phyloP scores from a whole-genome alignment of 2,329 filamentous ascomycete genomes.

The Cladosporium halotolerans region DNA sequence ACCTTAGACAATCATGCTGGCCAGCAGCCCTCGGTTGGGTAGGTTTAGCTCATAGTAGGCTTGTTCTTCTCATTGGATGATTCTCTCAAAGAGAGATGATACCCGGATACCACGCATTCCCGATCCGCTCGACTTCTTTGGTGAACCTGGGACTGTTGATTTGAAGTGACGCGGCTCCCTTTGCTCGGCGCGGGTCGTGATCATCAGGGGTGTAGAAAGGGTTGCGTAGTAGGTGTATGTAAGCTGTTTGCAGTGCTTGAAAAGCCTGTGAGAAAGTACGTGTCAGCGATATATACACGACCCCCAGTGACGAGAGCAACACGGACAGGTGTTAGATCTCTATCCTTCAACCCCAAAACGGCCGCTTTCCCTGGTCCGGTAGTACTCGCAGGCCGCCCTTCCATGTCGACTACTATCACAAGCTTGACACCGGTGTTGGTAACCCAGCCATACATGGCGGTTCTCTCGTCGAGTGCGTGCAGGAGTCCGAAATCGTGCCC shows the following conservation, averaged over 20 bases:
- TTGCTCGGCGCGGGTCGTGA: constrained; percentile 56
- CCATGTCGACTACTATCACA: constrained; percentile 84
- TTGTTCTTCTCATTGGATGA: background rate
- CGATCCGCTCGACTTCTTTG: constrained; percentile 77
- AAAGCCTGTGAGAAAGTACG: constrained; percentile 55
- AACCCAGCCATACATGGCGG: constrained; percentile 92
- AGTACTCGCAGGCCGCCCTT: constrained; percentile 54
- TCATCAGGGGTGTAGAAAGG: constrained; percentile 92
- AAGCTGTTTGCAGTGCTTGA: constrained; percentile 84
- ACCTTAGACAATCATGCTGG: too few relatives aligned
- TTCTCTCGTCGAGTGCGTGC: constrained; percentile 86
- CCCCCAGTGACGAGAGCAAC: background rate
- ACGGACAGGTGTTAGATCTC: constrained; percentile 76
- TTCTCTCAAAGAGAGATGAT: constrained; percentile 50
- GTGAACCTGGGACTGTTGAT: constrained; percentile 79
- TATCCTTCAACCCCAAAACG: constrained; percentile 67
- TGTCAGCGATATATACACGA: constrained; percentile 7
- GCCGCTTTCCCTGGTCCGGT: constrained; percentile 29
- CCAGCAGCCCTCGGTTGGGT: too few relatives aligned
- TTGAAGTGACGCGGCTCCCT: constrained; percentile 44
- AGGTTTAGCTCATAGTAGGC: too few relatives aligned
- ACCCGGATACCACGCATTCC: constrained; percentile 75
- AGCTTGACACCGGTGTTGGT: constrained; percentile 93
- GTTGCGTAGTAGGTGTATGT: constrained; percentile 82
- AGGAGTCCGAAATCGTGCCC: constrained; percentile 87